Base-by-base conservation (phyloP, 768 basidiomycete genomes). In the Cystobasidiopsis lactophilus region DNA sequence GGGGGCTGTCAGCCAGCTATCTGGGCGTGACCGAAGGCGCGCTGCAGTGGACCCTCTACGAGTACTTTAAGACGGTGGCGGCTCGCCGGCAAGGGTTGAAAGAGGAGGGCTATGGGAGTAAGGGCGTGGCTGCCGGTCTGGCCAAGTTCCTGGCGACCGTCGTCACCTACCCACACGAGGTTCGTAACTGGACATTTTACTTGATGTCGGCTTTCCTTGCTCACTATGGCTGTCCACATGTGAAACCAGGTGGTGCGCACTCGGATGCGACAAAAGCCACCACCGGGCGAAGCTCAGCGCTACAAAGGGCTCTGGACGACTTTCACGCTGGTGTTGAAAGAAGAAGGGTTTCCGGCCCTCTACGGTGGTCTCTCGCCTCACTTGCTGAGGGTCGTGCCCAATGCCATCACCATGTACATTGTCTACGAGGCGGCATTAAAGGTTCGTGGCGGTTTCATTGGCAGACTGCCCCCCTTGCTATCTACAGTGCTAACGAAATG, bases 81-180 rank as follows among this genome's bases (percentile, higher is more conserved):
- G 14, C 45, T 14, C 23, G 45, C 23, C 67, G 66, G 74, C 9
- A 53, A 50, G 23, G 27, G 38, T 74, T 76, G 3, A 60, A 71
- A 2, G 66, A 61, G 26, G 33, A 64, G 13, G 79, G 82, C 60
- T 91, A 84, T 80, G 55, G 72, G 1, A 79, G 81, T 2, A 82
- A 88, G 76, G 69, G 93, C 2, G 82, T 77, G 0, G 88, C 86
- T 48, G 85, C 88, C 0, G 93, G 89, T 5, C 77, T 79, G 14
- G 86, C 93, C 5, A 98, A 98, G 68, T 79, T 81, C 60, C 77
- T 95, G 14, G 93, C 93, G 0, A 86, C 80, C 60, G 67, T 95
- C 35, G 84, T 96, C 60, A 96, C 93, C 0, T 98, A 98, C 70
- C 93, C 93, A 40, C 93, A 98, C 60, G 91, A 98, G 74, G 91